phyloP scores from a whole-genome alignment of 1,284 basidiomycete species.

The Erythrobasidium hasegawianum region DNA sequence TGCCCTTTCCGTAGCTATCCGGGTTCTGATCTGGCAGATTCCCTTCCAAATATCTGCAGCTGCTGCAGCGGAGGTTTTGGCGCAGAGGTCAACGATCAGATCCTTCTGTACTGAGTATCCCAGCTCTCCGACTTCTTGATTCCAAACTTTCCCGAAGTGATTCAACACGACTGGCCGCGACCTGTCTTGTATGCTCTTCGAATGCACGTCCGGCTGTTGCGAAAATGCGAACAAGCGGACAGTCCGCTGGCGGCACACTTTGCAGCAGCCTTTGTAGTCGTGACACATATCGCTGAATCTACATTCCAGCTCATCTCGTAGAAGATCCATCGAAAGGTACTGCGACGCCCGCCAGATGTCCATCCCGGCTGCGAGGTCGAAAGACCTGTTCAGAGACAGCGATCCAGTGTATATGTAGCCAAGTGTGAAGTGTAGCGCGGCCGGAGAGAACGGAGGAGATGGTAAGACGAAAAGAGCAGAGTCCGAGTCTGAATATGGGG shows the following conservation, averaged over 20 bases:
- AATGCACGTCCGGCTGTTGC: slow-evolving; percentile 66
- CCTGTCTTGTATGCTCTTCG: slow-evolving; percentile 64
- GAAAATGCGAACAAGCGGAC: slow-evolving; percentile 79
- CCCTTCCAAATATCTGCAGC: slow-evolving; percentile 58
- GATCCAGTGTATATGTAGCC: slow-evolving; percentile 93
- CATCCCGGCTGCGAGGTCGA: slow-evolving; percentile 87
- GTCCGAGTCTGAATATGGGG: slow-evolving; percentile 52
- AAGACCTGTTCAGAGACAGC: slow-evolving; percentile 83
- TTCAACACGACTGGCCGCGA: slow-evolving; percentile 69
- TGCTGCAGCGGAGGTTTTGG: slow-evolving; percentile 62
- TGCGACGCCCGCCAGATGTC: slow-evolving; percentile 77
- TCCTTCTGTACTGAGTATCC: slow-evolving; percentile 63
- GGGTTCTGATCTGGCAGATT: slow-evolving; percentile 40
- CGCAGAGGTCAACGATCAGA: slow-evolving; percentile 66
- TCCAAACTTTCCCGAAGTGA: slow-evolving; percentile 81
- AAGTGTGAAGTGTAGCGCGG: slow-evolving; percentile 88
- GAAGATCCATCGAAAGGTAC: slow-evolving; percentile 72
- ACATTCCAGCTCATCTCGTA: slow-evolving; percentile 73
- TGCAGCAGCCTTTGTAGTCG: slow-evolving; percentile 14
- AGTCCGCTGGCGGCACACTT: slow-evolving; percentile 54
- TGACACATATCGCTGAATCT: slow-evolving; percentile 70
- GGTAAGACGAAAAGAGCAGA: slow-evolving; percentile 62
- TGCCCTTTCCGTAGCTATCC: slow-evolving; percentile 44
- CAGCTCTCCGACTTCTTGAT: slow-evolving; percentile 67
- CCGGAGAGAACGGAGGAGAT: slow-evolving; percentile 90